A percentile compares a stretch with the other conserved stretches of the same genome.
Conservation (phyloP, 495 filamentous ascomycete genomes). For the Aspergillus steynii region DNA sequence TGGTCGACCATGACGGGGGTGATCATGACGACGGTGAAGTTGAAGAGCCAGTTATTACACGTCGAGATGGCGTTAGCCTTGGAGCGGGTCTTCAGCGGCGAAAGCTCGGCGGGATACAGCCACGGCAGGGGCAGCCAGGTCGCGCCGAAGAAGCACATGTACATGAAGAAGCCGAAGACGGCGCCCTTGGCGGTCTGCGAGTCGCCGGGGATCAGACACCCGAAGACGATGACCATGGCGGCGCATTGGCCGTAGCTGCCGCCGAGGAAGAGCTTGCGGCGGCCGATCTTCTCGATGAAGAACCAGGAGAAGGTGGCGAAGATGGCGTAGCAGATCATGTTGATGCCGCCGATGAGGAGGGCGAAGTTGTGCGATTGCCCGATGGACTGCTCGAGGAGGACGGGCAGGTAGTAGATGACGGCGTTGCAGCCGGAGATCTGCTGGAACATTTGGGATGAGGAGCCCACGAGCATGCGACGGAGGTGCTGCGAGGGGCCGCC, state of each 20-base stretch:
- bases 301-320: conserved; percentile 71
- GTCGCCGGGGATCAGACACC: conserved; percentile 59
- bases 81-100: conserved; percentile 63
- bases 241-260: conserved; percentile 64
- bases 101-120: conserved; percentile 64
- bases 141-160: conserved; percentile 67
- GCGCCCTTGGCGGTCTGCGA: conserved; percentile 58
- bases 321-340: conserved; percentile 75
- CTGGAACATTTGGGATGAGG: conserved; percentile 60
- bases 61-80: conserved; percentile 71
- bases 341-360: conserved; percentile 68
- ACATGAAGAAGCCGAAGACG: conserved; percentile 70
- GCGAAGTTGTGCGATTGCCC: conserved; percentile 55
- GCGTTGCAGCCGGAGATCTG: conserved; percentile 70
- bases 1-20: conserved; percentile 65
- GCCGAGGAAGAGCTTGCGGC: conserved; percentile 63
- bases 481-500: conserved; percentile 34
- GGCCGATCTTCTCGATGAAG: conserved; percentile 66
- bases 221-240: conserved; percentile 67
- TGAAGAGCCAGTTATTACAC: conserved; percentile 71
- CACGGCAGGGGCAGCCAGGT: conserved; percentile 59
- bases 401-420: conserved; percentile 75
- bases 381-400: conserved; percentile 65
- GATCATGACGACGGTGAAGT: conserved; percentile 73
- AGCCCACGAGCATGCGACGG: conserved; percentile 33